Base-by-base conservation (phyloP, 345 rosid genomes). In the Combretum micranthum region DNA sequence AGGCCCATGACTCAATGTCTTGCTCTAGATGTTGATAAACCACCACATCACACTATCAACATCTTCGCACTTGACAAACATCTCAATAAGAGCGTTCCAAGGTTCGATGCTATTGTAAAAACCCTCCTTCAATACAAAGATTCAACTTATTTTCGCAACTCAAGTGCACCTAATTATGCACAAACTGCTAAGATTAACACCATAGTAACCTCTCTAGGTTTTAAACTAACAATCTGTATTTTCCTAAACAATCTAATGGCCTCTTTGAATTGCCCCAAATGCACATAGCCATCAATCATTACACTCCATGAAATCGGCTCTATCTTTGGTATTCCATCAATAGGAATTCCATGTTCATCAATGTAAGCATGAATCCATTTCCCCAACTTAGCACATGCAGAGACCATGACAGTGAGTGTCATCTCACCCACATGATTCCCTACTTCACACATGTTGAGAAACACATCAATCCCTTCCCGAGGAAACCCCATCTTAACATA, bases 11-110 rank as follows among this genome's bases (percentile, higher is more conserved):
- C 56, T 72, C 74, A 5, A 76, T 80, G 59, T 79, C 84, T 44
- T 68, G 42, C 48, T 37, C 59, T 61, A 66, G 78, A 79, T 74
- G 13, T 25, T 52, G 44, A 42, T 49, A 58, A 82, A 82, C 64
- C 76, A 82, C 8, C 20, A 14, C 0, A 65, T 48, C 2, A 82
- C 80, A 53, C 59, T 42, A 22, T 68, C 73, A 44, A 76, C 55
- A 67, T 74, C 61, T 64, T 84, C 84, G 21, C 84, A 76, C 64
- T 79, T 82, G 15, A 80, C 69, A 74, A 78, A 82, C 87, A 82
- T 78, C 53, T 82, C 82, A 15, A 82, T 67, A 14, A 82, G 67
- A 0, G 84, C 78, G 43, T 74, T 79, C 55, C 82, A 62, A 10
- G 80, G 76, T 68, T 70, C 81, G 46, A 75, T 63, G 15, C 69